Base-by-base conservation (phyloP, 768 basidiomycete species). In the Plicaturopsis crispa region DNA sequence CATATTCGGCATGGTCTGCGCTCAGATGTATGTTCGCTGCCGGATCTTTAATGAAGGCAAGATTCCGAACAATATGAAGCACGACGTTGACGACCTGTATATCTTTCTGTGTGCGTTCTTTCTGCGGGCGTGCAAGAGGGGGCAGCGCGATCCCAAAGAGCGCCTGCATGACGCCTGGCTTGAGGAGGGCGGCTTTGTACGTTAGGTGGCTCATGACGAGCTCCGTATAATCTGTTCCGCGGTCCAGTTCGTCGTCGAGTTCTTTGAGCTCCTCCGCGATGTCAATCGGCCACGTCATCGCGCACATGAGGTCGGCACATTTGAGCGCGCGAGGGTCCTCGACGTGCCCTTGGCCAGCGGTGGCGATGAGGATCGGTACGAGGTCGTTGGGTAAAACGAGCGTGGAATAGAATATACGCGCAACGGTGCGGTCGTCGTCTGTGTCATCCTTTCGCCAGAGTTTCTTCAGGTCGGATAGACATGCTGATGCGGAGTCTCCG, bases 201-300 rank as follows among this genome's bases (percentile, higher is more conserved):
- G 81, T 68, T 19, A 89, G 62, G 55, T 98, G 94, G 47, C 84
- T 84, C 50, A 74, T 59, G 32, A 82, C 57, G 5, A 98, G 72
- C 43, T 83, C 80, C 1, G 90, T 90, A 59, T 92, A 98, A 56
- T 99, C 96, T 12, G 88, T 78, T 13, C 81, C 78, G 43, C 73
- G 77, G 58, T 87, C 86, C 14, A 77, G 48, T 26, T 83, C 86
- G 31, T 91, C 86, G 53, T 85, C 82, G 38, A 97, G 76, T 53
- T 98, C 96, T 50, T 84, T 86, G 46, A 99, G 68, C 60, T 98
- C 96, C 51, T 89, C 86, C 1, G 90, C 86, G 45, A 98, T 68
- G 59, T 98, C 89, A 38, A 99, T 94, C 1, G 96, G 96, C 96
- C 96, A 99, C 1, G 94, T 98, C 87, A 99, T 88, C 0, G 93